phyloP scores from a whole-genome alignment of 345 rosid genomes.

The Angophora floribunda region DNA sequence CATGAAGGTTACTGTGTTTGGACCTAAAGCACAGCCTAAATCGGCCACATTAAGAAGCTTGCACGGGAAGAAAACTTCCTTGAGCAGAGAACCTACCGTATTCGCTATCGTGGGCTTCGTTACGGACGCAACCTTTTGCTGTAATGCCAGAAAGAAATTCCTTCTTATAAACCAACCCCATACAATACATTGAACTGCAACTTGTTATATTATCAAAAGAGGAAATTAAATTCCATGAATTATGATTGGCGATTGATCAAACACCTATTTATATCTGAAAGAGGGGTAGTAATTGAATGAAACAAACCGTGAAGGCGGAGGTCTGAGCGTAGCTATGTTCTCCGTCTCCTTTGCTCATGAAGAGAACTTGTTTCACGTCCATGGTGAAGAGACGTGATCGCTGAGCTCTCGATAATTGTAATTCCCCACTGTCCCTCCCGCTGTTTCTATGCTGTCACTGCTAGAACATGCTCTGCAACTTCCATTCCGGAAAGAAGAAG shows the following conservation, averaged over 20 bases:
- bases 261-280: no score
- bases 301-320: background rate
- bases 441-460: no score
- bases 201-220: background rate
- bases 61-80: background rate
- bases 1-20: background rate
- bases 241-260: background rate
- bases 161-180: background rate
- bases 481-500: no score
- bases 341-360: constrained; percentile 14
- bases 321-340: constrained; percentile 1
- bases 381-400: background rate
- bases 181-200: background rate
- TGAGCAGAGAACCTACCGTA: background rate
- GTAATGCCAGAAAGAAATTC: background rate
- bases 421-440: no score
- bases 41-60: constrained; percentile 6
- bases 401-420: no score
- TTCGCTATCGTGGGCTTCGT: constrained; percentile 1
- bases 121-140: background rate
- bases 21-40: constrained; percentile 9
- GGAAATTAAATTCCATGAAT: background rate
- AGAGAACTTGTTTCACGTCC: constrained; percentile 5
- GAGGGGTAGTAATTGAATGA: background rate
- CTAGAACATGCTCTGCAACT: no score